A percentile compares a stretch with the other conserved stretches of the same genome.
Conservation (phyloP, 495 filamentous ascomycete species). For the Hamigera avellanea region DNA sequence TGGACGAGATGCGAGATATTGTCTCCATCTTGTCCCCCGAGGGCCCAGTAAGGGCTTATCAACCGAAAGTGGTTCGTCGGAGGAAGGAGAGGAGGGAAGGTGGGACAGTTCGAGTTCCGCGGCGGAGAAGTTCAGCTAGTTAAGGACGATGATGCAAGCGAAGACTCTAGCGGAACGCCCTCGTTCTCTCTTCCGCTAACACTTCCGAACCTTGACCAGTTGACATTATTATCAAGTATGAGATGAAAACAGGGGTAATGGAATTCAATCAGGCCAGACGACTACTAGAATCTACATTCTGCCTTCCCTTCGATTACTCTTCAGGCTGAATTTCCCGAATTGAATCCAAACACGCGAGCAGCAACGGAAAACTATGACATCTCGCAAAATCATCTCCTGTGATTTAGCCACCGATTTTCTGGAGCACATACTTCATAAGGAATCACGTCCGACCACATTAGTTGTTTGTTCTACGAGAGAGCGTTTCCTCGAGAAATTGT, state of each 20-base stretch:
- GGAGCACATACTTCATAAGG: slow-evolving; percentile 45
- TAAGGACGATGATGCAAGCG: no score
- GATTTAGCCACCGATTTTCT: slow-evolving; percentile 44
- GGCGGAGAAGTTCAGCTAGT: no score
- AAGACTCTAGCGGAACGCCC: no score
- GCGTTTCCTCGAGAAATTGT: slow-evolving; percentile 46
- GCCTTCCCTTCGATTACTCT: no score
- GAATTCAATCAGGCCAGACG: no score
- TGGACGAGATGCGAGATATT: slow-evolving; percentile 82
- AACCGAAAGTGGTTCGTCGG: not conserved
- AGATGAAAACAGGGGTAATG: no score
- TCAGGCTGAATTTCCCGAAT: no score
- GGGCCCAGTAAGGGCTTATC: not conserved
- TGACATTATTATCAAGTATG: no score
- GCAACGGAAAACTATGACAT: not conserved
- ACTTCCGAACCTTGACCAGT: no score
- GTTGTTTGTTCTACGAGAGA: slow-evolving; percentile 58
- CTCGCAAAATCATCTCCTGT: slow-evolving; percentile 14
- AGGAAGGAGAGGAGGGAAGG: not conserved
- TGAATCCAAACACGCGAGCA: no score
- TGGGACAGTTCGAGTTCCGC: not conserved
- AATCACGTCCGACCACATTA: slow-evolving; percentile 44
- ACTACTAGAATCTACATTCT: no score
- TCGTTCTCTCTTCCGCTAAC: no score
- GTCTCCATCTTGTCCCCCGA: slow-evolving; percentile 65